Conservation (phyloP, 768 basidiomycete species). For the Astraeus odoratus region DNA sequence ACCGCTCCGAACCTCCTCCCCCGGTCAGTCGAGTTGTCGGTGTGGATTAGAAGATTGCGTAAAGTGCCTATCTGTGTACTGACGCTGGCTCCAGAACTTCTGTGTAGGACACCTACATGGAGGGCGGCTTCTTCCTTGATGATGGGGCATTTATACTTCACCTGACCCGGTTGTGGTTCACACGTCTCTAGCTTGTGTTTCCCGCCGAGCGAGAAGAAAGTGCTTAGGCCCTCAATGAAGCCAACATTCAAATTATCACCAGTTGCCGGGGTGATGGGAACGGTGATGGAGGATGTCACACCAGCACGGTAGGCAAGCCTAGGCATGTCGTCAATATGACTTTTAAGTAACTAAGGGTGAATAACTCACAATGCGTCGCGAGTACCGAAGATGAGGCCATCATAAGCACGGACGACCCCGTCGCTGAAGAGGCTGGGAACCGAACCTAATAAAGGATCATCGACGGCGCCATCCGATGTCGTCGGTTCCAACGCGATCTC, state of each 20-base stretch:
- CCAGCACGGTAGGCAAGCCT: constrained; percentile 66
- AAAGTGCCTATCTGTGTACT: constrained; percentile 59
- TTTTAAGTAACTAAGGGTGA: not conserved
- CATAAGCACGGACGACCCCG: constrained; percentile 52
- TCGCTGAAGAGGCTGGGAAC: constrained; percentile 30
- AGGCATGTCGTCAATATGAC: not conserved
- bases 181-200: constrained; percentile 47
- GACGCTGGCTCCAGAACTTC: constrained; percentile 33
- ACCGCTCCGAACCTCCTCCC: constrained; percentile 31
- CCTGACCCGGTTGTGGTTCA: too few species aligned
- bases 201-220: constrained; percentile 50
- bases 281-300: constrained; percentile 54
- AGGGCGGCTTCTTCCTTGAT: constrained; percentile 40
- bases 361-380: constrained; percentile 43
- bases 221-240: constrained; percentile 51
- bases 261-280: constrained; percentile 36
- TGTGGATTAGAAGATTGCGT: constrained; percentile 37
- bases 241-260: constrained; percentile 17
- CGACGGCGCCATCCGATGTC: constrained; percentile 59
- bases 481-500: constrained; percentile 61
- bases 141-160: too few species aligned
- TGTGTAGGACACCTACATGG: constrained; percentile 43
- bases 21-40: constrained; percentile 17
- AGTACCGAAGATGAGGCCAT: constrained; percentile 51
- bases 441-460: constrained; percentile 36